Base-by-base conservation (phyloP, 768 basidiomycete species). In the Mrakia gelida region DNA sequence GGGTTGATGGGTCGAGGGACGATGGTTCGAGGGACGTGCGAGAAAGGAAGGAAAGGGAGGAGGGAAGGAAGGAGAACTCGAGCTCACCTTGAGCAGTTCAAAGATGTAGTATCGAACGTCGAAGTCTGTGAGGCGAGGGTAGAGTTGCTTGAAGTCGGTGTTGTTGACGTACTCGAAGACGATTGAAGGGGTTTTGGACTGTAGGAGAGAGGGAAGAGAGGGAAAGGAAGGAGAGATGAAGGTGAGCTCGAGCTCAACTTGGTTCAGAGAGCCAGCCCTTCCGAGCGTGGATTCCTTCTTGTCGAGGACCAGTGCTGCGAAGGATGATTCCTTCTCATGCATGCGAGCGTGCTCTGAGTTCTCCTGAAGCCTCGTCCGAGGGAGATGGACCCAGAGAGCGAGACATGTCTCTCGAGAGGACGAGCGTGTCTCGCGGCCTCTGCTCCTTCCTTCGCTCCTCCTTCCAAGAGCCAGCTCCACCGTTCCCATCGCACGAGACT, bases 141-240 rank as follows among this genome's bases (percentile, higher is more conserved):
- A 98, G 77, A 98, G 87, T 75, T 92, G 90, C 85, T 98, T 98
- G 88, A 97, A 98, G 85, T 98, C 96, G 85, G 94, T 90, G 86
- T 98, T 98, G 87, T 98, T 92, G 80, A 98, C 93, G 83, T 96
- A 97, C 90, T 98, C 96, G 32, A 95, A 96, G 82, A 98, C 91
- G 81, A 98, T 88, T 82, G 94, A 95, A 32, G 96, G 96, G 81
- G 98, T 98, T 87, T 98, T 98, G 76, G 94, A 95, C 80, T 93
- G 90, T 23, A 68, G 65, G 34, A 23, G 63, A 15, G 63, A 2
- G 38, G 16, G 62, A 21, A 21, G 18, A 45, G 13, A 41, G 41
- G 38, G 38, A 38, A 41, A 70, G 38, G 34, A n/a, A 7, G 7
- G n/a, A 30, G 63, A 18, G 7, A 13, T 13, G 16, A 38, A 4